These are phyloP conservation scores for Pseudocercospora cruenta DNA, from an alignment of 2,329 filamentous ascomycete genomes.

Conservation along the genomic window DNA sequence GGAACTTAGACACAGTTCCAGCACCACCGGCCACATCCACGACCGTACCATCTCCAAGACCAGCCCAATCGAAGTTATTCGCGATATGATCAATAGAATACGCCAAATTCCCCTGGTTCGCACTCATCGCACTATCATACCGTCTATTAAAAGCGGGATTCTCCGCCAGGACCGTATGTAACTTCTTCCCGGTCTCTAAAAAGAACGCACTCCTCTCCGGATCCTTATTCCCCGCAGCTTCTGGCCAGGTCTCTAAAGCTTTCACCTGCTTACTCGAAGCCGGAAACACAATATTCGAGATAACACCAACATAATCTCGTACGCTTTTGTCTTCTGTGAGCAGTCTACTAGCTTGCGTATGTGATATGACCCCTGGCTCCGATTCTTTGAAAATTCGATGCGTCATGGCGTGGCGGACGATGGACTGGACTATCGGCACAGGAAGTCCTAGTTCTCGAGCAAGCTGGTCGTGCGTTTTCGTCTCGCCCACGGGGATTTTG, in stretches of 20 bases:
- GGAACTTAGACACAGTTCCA: slow-evolving; percentile 25
- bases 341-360: slow-evolving; percentile 4
- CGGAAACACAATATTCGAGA: not conserved
- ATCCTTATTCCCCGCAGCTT: not conserved
- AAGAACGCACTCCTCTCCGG: not conserved
- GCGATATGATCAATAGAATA: slow-evolving; percentile 8
- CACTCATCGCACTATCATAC: slow-evolving; percentile 13
- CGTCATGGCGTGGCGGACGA: slow-evolving; percentile 15
- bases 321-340: not conserved
- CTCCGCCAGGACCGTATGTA: not conserved
- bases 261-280: not conserved
- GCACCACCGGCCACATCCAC: slow-evolving; percentile 29
- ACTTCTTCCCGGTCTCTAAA: not conserved
- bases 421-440: not conserved
- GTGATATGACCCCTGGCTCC: slow-evolving; percentile 1
- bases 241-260: slow-evolving; percentile 10
- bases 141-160: not conserved
- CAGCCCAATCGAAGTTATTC: not conserved
- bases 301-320: slow-evolving; percentile 1
- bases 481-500: slow-evolving; percentile 7
- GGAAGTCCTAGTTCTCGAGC: slow-evolving; percentile 1
- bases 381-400: slow-evolving; percentile 12
- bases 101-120: not conserved
- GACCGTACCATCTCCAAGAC: slow-evolving; percentile 1
- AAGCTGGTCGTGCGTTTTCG: slow-evolving; percentile 5